Evolutionary conservation across 1,139 yeast species (phyloP), one percentile per base, ranked within the genome.

Genomic region (Geotrichum candidum): DNA sequence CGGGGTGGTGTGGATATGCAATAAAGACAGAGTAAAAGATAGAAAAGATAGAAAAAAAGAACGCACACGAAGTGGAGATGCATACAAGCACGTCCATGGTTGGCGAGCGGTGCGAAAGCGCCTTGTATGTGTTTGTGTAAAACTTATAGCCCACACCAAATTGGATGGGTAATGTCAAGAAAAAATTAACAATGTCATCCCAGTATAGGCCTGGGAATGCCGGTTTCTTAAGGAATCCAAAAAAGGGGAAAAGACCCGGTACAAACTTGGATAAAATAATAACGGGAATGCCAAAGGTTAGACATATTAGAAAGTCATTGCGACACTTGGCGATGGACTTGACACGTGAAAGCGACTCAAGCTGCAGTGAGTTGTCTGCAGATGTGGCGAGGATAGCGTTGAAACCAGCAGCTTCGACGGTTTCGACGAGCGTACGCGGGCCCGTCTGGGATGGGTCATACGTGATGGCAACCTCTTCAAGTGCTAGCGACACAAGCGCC

Each of bases 81-180:
- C 89, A 85, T 48, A 95, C 94, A 65, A 95, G 79, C 1, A 92
- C 90, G 74, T 95, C 99, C 99, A 95, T 95, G 25, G 95, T 91
- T n/a, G 97, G 96, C 56, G 88, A 80, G 7, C 84, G 81, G 68
- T 88, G 90, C 61, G 77, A 77, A 22, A 91, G 65, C n/a, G 96
- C 87, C 56, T 81, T 82, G 68, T 76, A 78, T 11, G 95, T 84
- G 63, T 89, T 86, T 58, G 74, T 77, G 72, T 85, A 84, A 69
- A 90, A 94, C 48, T 81, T 79, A 10, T 76, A 70, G 1, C 88
- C 98, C 64, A 85, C 81, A 35, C 81, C 77, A 68, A 88, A 84
- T 70, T 90, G 94, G 54, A 92, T 79, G 67, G 87, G 88, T 0
- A 86, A 73, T 0, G 92, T 82, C 2, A 91, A 71, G 0, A 80